Base-by-base conservation (phyloP, 257 asterid species). In the Capsicum rhomboideum region DNA sequence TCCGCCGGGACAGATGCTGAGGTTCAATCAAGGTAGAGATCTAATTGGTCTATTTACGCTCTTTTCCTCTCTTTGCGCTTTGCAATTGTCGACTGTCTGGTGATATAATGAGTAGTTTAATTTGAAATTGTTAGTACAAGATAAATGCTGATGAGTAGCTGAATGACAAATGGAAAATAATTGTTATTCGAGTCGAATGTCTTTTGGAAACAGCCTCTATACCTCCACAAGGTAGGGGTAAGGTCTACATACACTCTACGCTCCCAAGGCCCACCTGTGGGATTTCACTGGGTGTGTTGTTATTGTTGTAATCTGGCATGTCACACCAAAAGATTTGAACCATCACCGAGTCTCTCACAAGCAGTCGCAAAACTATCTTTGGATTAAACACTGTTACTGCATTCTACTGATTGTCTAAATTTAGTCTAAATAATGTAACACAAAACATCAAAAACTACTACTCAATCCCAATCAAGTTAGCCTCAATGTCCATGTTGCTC, bases 11-110 rank as follows among this genome's bases (percentile, higher is more conserved):
- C 40, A 4, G 85, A 56, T 10, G 82, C 77, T 10, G 78, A 44
- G 28, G 63, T 86, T 87, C 74, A 86, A 85, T 84, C 91, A 58
- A 87, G 94, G 93, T 92, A 90, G 0, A 80, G 10, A 13, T 42
- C 46, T 64, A 46, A 4, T 75, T 75, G 21, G 23, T 49, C 17
- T 26, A 4, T 75, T 75, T 26, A 42, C 6, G 1, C 61, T 26
- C 63, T 75, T 49, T 49, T 4, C 40, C 8, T 75, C 61, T 75
- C 80, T 23, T 75, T 75, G 23, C 37, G 34, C 64, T 37, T 68
- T 21, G 78, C 46, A 82, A 63, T 16, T 61, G 58, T 28, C 13
- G 5, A 40, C 50, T 12, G 18, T 55, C 23, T 61, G 69, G 17
- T 26, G 29, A 42, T 29, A 42, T 29, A 44, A 0, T 9, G 21